Evolutionary conservation across 1,284 basidiomycete genomes (phyloP).

Genomic region (Cutaneotrichosporon cutaneum): DNA sequence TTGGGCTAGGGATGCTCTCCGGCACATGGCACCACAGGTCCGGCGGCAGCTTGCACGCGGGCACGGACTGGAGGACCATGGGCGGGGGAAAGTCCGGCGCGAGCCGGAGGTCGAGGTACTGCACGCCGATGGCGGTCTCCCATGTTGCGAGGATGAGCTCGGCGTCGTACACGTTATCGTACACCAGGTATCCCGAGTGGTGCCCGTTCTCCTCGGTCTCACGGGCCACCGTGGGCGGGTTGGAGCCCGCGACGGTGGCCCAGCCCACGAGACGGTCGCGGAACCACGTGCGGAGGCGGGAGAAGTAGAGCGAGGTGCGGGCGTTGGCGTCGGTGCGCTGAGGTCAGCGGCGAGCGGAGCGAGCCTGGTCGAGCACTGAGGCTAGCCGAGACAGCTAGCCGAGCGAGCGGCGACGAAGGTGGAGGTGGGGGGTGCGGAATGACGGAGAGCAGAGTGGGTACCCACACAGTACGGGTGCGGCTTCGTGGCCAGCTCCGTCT

Average conservation of each 20-base stretch:
- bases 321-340: not conserved
- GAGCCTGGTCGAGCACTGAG: too few relatives aligned
- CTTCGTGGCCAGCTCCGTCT: not conserved
- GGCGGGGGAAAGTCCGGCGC: not conserved
- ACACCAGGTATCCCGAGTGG: not conserved
- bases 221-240: not conserved
- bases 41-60: too few relatives aligned
- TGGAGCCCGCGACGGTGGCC: not conserved
- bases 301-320: not conserved
- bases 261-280: not conserved
- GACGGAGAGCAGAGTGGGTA: not conserved
- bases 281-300: not conserved
- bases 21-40: too few relatives aligned
- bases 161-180: not conserved
- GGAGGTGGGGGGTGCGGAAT: too few relatives aligned
- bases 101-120: not conserved
- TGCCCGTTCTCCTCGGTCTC: not conserved
- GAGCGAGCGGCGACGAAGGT: too few relatives aligned
- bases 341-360: too few relatives aligned
- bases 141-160: not conserved
- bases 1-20: not conserved
- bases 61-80: not conserved
- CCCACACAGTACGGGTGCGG: not conserved
- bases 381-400: too few relatives aligned
- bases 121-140: not conserved